Conservation (phyloP, 2,329 filamentous ascomycete genomes). For the Microcyclospora tardicrescens region DNA sequence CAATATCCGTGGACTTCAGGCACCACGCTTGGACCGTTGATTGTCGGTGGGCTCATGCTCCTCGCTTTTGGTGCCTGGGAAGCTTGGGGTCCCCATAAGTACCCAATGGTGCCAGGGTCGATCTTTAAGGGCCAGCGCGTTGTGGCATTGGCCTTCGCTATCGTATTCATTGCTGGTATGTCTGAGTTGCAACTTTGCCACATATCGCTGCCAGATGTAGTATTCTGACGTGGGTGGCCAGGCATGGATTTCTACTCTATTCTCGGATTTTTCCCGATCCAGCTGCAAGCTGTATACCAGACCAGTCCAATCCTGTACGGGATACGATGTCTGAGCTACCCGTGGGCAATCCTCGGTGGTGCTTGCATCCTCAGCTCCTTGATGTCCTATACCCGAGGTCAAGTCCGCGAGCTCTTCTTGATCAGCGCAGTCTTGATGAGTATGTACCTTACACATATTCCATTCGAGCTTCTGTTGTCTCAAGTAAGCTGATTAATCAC, state of each 20-base stretch:
- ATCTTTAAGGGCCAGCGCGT: constrained; percentile 19
- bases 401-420: not conserved
- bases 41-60: constrained; percentile 22
- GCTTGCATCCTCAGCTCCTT: not conserved
- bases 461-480: not conserved
- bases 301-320: no score
- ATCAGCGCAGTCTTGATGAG: not conserved
- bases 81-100: constrained; percentile 22
- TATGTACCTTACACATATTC: not conserved
- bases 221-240: no score
- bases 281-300: no score
- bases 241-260: no score
- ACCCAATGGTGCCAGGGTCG: constrained; percentile 28
- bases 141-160: constrained; percentile 21
- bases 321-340: no score
- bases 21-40: constrained; percentile 24
- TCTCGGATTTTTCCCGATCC: no score
- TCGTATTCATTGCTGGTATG: constrained; percentile 25
- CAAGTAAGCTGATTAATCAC: not conserved
- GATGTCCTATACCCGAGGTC: not conserved
- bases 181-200: no score
- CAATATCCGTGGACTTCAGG: constrained; percentile 27
- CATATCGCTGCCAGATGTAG: no score
- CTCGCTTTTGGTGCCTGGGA: constrained; percentile 26
- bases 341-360: not conserved